phyloP scores from a whole-genome alignment of 1,139 yeast genomes.

The Kazachstania sp. region DNA sequence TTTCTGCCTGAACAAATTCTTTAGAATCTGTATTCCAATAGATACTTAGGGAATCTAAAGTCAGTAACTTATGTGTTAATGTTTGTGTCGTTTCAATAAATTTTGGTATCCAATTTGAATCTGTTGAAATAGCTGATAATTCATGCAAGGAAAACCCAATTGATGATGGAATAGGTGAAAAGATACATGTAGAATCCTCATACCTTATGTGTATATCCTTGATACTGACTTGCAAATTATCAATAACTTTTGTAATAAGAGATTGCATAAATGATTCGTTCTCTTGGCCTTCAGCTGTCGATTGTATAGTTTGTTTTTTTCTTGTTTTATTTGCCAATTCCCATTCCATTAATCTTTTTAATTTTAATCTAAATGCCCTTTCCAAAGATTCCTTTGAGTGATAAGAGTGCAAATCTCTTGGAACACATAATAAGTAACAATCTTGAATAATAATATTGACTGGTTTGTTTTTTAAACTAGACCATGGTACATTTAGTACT shows the following conservation, averaged over 20 bases:
- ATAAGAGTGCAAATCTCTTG: constrained; percentile 42
- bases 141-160: constrained; percentile 78
- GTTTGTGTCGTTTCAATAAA: constrained; percentile 67
- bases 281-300: constrained; percentile 37
- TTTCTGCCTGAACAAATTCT: background rate
- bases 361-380: constrained; percentile 59
- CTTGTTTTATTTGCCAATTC: constrained; percentile 37
- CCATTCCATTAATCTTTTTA: constrained; percentile 57
- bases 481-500: constrained; percentile 93
- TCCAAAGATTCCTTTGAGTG: constrained; percentile 58
- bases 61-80: constrained; percentile 68
- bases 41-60: constrained; percentile 63
- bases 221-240: constrained; percentile 87
- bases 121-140: constrained; percentile 86
- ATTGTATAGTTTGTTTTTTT: background rate
- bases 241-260: constrained; percentile 79
- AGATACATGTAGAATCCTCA: constrained; percentile 59
- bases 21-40: constrained; percentile 72
- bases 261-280: constrained; percentile 84
- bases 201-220: constrained; percentile 86
- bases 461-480: constrained; percentile 86
- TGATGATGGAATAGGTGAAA: constrained; percentile 67
- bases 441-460: constrained; percentile 86
- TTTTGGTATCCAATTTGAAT: constrained; percentile 75
- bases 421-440: constrained; percentile 73